Base-by-base conservation (phyloP, 2,329 filamentous ascomycete species). In the Neonectria ditissima region DNA sequence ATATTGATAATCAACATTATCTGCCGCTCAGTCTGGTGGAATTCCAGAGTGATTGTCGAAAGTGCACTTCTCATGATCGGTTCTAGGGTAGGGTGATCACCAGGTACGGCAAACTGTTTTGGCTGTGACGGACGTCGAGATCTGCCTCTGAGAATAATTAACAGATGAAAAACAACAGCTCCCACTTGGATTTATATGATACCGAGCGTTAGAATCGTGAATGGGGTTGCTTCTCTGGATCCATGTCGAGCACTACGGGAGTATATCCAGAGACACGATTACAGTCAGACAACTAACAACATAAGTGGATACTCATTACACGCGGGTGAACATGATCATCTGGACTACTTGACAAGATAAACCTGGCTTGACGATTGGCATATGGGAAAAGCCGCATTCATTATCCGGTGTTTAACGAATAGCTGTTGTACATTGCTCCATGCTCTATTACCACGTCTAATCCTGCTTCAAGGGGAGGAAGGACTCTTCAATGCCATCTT, bases 401-500 rank as follows among this genome's bases (percentile, higher is more conserved):
- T 71, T 71, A 61, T 65, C 57, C 65, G 55, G 58, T 64, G 64
- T 73, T 66, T 71, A 70, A 67, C 56, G 69, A 69, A 58, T 65
- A 50, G 47, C 45, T 78, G 73, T 75, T 75, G 59, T 78, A 78
- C 77, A 80, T 72, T 68, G 61, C 65, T 68, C 54, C 54, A 55
- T 56, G 47, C 47, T 45, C 51, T n/a, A 59, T 51, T 30, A 53
- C 52, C 55, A 45, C 53, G 22, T 74, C 64, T 91, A 97, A 81
- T 97, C 94, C 83, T 90, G 90, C 92, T 99, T 99, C 83, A 99
- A 82, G 28, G 92, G 90, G 72, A 90, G 82, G 75, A 91, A 91
- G 55, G 89, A 87, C 86, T 99, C 96, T 83, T 97, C 87, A 75
- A 98, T 94, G 11, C 96, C 96, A 56, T 93, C 85, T 80, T 87